Percentiles rank a stretch among this genome's conserved stretches.
Conservation (phyloP, 441 rosid genomes). For the Iberis amara region DNA sequence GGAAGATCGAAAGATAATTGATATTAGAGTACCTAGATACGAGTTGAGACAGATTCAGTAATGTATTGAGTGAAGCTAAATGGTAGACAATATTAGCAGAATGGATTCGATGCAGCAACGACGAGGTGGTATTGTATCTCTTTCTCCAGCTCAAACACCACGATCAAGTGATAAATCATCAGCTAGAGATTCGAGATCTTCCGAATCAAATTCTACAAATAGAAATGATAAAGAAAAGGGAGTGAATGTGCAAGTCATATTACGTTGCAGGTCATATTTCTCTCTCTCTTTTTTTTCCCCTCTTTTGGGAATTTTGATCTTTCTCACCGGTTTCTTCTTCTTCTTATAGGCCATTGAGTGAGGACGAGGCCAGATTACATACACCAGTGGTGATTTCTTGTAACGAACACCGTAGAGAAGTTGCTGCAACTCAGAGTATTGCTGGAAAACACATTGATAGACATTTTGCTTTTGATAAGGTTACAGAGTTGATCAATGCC, state of each 20-base stretch:
- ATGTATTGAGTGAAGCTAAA: constrained; percentile 15
- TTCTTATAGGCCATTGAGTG: constrained; percentile 72
- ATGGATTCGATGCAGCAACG: constrained; percentile 68
- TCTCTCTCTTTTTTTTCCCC: background rate
- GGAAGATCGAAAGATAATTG: constrained; percentile 17
- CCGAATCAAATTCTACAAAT: constrained; percentile 48
- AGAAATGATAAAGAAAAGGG: constrained; percentile 76
- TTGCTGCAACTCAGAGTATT: constrained; percentile 72
- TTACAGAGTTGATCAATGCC: constrained; percentile 16
- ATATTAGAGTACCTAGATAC: background rate
- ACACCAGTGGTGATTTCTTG: constrained; percentile 87
- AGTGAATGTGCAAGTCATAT: constrained; percentile 88
- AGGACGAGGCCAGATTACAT: constrained; percentile 64
- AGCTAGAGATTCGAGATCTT: constrained; percentile 71
- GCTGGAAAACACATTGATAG: constrained; percentile 96
- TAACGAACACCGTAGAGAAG: constrained; percentile 82
- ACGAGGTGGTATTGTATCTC: constrained; percentile 59
- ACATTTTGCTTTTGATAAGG: constrained; percentile 91
- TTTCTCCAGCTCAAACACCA: constrained; percentile 88
- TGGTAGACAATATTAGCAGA: constrained; percentile 29
- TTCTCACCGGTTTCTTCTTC: background rate
- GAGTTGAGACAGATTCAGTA: background rate
- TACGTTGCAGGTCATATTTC: constrained; percentile 80
- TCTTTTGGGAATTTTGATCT: background rate
- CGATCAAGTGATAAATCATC: constrained; percentile 82